Conservation (phyloP, 2,329 filamentous ascomycete species). For the Pseudogymnoascus pannorum region DNA sequence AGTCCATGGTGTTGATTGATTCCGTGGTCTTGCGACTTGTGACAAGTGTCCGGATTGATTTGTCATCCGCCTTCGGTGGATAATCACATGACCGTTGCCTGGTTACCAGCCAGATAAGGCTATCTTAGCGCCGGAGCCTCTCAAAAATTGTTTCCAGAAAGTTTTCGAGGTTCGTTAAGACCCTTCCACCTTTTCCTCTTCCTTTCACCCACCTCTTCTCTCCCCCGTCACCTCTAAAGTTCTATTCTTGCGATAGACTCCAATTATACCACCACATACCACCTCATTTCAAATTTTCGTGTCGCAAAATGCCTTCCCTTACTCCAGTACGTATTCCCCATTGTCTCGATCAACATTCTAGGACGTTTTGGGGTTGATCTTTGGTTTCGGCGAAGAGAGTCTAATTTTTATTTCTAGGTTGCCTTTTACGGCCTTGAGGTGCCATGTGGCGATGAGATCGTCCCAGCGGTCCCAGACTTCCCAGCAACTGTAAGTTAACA, state of each 20-base stretch:
- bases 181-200: slow-evolving; percentile 4
- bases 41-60: too few species aligned
- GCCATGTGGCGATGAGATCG: slow-evolving; percentile 73
- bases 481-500: slow-evolving; percentile 67
- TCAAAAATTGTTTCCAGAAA: slow-evolving; percentile 9
- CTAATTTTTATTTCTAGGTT: slow-evolving; percentile 36
- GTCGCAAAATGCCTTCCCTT: slow-evolving; percentile 5
- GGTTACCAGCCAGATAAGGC: slow-evolving; percentile 3
- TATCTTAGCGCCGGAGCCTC: slow-evolving; percentile 5
- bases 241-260: slow-evolving; percentile 4
- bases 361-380: neutral
- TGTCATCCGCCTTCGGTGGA: too few species aligned
- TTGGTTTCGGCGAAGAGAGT: neutral
- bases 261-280: neutral
- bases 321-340: slow-evolving; percentile 1
- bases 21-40: too few species aligned
- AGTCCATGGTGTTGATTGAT: too few species aligned
- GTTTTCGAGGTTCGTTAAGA: slow-evolving; percentile 9
- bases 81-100: slow-evolving; percentile 9
- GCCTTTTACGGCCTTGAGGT: slow-evolving; percentile 90
- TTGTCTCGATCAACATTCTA: neutral
- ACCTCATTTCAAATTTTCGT: neutral
- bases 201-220: neutral
- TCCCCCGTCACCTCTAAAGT: neutral
- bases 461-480: slow-evolving; percentile 71